Percentiles rank a stretch among this genome's conserved stretches.
These are phyloP conservation scores for Hsuehochloa calcarea DNA, from an alignment of 176 grass and related monocot species.

Conservation along the genomic window DNA sequence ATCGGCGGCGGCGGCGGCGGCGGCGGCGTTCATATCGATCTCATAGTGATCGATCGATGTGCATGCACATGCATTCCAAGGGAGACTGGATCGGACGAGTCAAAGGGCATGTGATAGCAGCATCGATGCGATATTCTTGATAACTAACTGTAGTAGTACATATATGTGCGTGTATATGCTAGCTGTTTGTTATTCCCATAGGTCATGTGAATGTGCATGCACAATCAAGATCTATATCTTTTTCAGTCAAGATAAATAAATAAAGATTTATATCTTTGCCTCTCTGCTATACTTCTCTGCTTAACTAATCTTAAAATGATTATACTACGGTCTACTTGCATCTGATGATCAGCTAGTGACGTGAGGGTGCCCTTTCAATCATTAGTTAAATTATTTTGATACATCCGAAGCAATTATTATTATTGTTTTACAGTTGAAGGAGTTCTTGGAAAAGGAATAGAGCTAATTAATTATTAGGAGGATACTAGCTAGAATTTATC, in stretches of 20 bases:
- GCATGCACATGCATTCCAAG: background rate
- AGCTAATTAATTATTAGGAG: background rate
- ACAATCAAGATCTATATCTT: slow-evolving; percentile 25
- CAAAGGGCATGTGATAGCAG: slow-evolving; percentile 32
- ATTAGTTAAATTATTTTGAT: slow-evolving; percentile 17
- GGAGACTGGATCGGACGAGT: slow-evolving; percentile 28
- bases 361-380: slow-evolving; percentile 20
- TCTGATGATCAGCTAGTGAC: background rate
- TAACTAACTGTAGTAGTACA: background rate
- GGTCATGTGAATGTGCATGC: slow-evolving; percentile 46
- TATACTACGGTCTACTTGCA: slow-evolving; percentile 34
- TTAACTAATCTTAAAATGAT: slow-evolving; percentile 16
- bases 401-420: slow-evolving; percentile 18
- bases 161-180: background rate
- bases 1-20: background rate
- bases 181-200: slow-evolving; percentile 3
- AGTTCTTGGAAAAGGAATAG: background rate
- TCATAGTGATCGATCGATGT: background rate
- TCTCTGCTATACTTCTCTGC: background rate
- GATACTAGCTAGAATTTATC: background rate
- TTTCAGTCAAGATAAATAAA: too few relatives aligned
- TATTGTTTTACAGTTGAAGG: background rate
- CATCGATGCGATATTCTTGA: slow-evolving; percentile 45
- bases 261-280: slow-evolving; percentile 31
- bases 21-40: background rate